Base-by-base conservation (phyloP, 2,329 filamentous ascomycete genomes). In the Herpotrichia juniperi region DNA sequence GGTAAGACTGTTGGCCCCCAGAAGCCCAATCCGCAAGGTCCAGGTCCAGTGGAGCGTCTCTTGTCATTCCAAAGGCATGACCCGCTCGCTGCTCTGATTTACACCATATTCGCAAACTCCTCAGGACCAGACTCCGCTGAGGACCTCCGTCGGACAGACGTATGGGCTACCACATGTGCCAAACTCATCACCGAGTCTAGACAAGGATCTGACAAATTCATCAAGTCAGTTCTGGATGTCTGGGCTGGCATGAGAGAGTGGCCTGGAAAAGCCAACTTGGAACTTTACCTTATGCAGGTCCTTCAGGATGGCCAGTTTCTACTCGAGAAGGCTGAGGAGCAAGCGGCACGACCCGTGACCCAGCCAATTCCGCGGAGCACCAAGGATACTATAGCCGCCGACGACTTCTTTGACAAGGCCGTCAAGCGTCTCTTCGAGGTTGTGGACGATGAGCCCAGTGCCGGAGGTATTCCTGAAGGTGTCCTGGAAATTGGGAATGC, bases 261-360 rank as follows among this genome's bases (percentile, higher is more conserved):
- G 93, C 89, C 91, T 34, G 91, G 91, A 51, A 92, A 89, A 65
- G 85, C 88, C 61, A 94, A 92, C 58, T 87, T 99, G 80, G 93
- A 97, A 76, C 89, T 91, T 76, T 97, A 93, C 72, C 83, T 99
- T 11, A 94, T 96, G 90, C 90, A 94, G 70, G 91, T 96, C 54
- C 83, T 99, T 26, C 91, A 96, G 74, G 90, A 96, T 64, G 94
- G 94, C 60, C 89, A 92, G 32, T 97, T 97, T 69, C 80, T 97
- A 51, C 81, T 97, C 62, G 92, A 96, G 67, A 87, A 89, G 67
- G 87, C 90, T 65, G 90, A 93, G 72, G 89, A 92, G 67, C 88
- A 91, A 63, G 83, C 74, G 7, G 67, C 89, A 56, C 84, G 87
- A 30, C 86, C 87, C 54, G 81, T 88, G 58, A 83, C 88, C 5